Base-by-base conservation (phyloP, 257 asterid species). In the Fraxinus anomala region DNA sequence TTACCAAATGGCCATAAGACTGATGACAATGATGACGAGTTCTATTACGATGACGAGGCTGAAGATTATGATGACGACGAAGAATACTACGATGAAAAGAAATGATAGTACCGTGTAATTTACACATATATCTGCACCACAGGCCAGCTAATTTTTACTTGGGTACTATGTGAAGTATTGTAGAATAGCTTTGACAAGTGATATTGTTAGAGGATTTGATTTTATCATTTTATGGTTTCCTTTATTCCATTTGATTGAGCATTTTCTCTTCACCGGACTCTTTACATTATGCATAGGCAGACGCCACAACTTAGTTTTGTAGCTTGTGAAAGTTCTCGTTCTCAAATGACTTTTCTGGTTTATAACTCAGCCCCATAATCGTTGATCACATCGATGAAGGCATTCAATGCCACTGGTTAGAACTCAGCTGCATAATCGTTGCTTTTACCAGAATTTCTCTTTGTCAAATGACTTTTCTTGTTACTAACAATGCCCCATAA, bases 11-110 rank as follows among this genome's bases (percentile, higher is more conserved):
- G 87, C 37, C 47, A 51, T 7, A 86, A 73, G 61, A 83, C 83
- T 31, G 89, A 85, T 17, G 89, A 73, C n/a, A 83, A 74, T 24
- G 85, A 76, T 24, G 85, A 85, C 0, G 88, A 82, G 39, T 78
- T 79, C 14, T 87, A 84, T 76, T 86, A 83, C 10, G 86, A 85
- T 5, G 73, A 80, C 12, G 89, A 81, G 24, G 90, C 75, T 5
- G 86, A 78, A 54, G 88, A 87, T 14, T 80, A 82, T 66, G 75
- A 82, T 31, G 89, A 85, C 2, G 89, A 89, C 2, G 89, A 83
- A 13, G 89, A 80, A 72, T 82, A 84, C 56, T 80, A 85, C 7
- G 86, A 82, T 68, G 90, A 82, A 74, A 88, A 84, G 80, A 47
- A 68, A 61, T 86, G 80, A 83, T 9, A 23, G 73, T 63, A 79